Percentiles rank a stretch among this genome's conserved stretches.
Conservation (phyloP, 345 rosid genomes). For the Litchi chinensis region DNA sequence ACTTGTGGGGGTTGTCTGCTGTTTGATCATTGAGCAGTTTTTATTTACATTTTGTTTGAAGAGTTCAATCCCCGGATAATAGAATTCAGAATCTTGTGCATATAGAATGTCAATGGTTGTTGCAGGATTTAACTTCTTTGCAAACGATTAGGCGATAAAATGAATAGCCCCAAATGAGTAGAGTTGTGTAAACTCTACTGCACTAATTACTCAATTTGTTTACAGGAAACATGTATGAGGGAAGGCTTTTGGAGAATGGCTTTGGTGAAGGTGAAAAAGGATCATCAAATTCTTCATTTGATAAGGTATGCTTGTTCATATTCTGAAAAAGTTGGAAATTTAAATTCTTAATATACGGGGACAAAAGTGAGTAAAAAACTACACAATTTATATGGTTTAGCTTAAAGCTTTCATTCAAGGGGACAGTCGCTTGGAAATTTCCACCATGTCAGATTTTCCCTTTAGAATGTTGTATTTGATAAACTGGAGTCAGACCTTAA, state of each 20-base stretch:
- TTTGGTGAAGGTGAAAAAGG: conserved; percentile 33
- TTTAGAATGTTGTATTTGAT: no score
- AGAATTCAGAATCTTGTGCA: neutral
- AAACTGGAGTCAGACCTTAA: neutral
- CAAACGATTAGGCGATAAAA: neutral
- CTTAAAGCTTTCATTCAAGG: no score
- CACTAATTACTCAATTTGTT: conserved; percentile 17
- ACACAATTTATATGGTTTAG: no score
- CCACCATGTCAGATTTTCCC: no score
- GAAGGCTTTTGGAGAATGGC: conserved; percentile 32
- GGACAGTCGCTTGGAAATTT: no score
- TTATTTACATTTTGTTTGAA: neutral
- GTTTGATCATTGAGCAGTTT: neutral
- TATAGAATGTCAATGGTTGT: conserved; percentile 9
- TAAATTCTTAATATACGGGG: neutral
- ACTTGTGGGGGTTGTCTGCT: neutral
- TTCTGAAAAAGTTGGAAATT: neutral
- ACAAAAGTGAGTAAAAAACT: no score
- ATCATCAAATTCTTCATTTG: conserved; percentile 22
- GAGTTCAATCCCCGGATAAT: conserved; percentile 5
- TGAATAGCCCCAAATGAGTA: neutral
- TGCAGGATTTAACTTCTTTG: neutral
- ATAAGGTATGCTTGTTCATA: conserved; percentile 36
- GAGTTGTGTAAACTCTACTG: neutral
- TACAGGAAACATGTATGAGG: conserved; percentile 44